Evolutionary conservation across 257 asterid species (phyloP), one percentile per base, ranked within the genome.

Genomic region (Knoxia roxburghii): DNA sequence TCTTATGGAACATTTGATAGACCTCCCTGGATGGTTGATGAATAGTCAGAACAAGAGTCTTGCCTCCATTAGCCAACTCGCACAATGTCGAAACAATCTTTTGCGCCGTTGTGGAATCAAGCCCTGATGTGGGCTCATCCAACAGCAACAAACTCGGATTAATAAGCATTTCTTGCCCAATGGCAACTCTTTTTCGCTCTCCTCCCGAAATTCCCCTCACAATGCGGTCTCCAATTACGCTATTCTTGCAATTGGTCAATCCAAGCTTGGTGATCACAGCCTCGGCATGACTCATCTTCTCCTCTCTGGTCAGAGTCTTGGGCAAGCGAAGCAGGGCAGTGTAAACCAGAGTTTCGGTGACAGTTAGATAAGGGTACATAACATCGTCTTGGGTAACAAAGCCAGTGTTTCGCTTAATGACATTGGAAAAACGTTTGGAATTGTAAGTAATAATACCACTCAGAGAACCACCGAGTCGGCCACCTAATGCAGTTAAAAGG

Each of bases 1-100:
- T 88, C 82, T 86, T 88, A 32, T 91, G 93, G 65, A 88, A 91
- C 96, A 82, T 78, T 45, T 90, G 87, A 57, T 72, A 90, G 32
- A 90, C 50, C 77, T 91, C 75, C 32, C 97, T 86, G 30, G 96
- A 88, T 29, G 97, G 97, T 75, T 90, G 96, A 58, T 90, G 97
- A 45, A 90, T 86, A 7, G 97, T 85, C 93, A 86, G 86, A 18
- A 82, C 86, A 12, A 88, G 40, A 0, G 97, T 86, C 40, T 95
- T 77, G 0, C 96, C 96, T 0, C 87, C 95, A 5, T 78, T 73
- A 2, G 84, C 85, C 6, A 90, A 46, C 43, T 86, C 95, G 86
- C 80, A 54, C 20, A 90, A 60, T 0, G 84, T 88, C 1, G 89
- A 78, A 10, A 90, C 87, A 6, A 90, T 88, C 71, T 79, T 82